phyloP scores from a whole-genome alignment of 441 rosid species.

The Melastoma candidum region DNA sequence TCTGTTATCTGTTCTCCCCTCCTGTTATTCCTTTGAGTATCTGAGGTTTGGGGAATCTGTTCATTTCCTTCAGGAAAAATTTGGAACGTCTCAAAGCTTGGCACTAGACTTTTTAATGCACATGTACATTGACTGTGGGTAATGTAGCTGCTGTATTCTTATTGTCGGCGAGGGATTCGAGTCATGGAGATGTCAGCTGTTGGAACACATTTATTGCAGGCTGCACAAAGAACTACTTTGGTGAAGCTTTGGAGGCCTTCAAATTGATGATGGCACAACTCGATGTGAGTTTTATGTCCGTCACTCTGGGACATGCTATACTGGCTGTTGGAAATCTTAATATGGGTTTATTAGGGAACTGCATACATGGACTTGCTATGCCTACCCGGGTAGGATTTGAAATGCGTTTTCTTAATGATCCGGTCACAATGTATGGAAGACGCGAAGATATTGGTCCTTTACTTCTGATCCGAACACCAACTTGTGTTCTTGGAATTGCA shows the following conservation, averaged over 20 bases:
- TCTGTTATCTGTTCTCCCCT: constrained; percentile 38
- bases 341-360: constrained; percentile 29
- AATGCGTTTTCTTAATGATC: constrained; percentile 37
- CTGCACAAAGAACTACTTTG: constrained; percentile 27
- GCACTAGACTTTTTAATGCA: constrained; percentile 31
- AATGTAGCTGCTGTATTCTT: constrained; percentile 29
- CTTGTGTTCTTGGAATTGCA: constrained; percentile 56
- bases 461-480: constrained; percentile 26
- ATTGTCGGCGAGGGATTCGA: constrained; percentile 18
- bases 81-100: constrained; percentile 32
- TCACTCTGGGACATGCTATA: constrained; percentile 36
- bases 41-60: constrained; percentile 39
- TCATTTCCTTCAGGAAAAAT: constrained; percentile 45
- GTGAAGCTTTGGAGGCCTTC: constrained; percentile 37
- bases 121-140: constrained; percentile 33
- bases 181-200: constrained; percentile 26
- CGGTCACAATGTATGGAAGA: constrained; percentile 56
- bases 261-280: constrained; percentile 28
- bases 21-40: constrained; percentile 32
- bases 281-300: constrained; percentile 24
- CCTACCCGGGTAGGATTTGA: constrained; percentile 27
- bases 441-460: constrained; percentile 34
- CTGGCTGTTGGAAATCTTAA: constrained; percentile 44
- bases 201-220: constrained; percentile 53
- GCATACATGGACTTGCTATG: constrained; percentile 40